Conservation (phyloP, 164 flowering plant genomes). For the Santalum album region DNA sequence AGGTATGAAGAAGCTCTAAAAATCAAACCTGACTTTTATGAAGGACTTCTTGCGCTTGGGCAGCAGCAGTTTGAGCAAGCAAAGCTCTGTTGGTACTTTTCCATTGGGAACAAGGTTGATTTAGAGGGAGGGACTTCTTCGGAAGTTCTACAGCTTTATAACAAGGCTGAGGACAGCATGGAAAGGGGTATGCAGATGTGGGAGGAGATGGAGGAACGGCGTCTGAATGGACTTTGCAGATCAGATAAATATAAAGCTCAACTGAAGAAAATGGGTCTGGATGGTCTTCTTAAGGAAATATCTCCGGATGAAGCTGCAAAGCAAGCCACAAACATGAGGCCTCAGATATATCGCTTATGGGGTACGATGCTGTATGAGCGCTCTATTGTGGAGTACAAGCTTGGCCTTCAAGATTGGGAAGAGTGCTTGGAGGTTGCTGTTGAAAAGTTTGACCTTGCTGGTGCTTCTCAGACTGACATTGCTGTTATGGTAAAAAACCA, state of each 20-base stretch:
- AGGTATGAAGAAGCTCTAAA: conserved; percentile 7
- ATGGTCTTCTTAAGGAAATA: neutral
- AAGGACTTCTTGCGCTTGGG: conserved; percentile 1
- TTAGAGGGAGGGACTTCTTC: neutral
- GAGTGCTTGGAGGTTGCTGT: conserved; percentile 4
- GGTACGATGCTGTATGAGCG: conserved; percentile 6
- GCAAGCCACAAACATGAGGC: conserved; percentile 6
- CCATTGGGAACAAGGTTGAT: conserved; percentile 2
- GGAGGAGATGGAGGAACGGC: conserved; percentile 9
- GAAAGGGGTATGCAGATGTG: conserved; percentile 6
- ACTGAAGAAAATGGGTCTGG: conserved; percentile 1
- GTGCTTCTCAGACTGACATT: conserved; percentile 3
- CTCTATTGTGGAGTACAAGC: conserved; percentile 3
- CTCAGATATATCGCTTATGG: conserved; percentile 3
- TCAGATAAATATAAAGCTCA: conserved; percentile 2
- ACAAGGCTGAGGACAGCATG: conserved; percentile 9
- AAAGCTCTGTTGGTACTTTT: conserved; percentile 5
- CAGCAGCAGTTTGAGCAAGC: conserved; percentile 7
- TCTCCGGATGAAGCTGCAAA: conserved; percentile 1
- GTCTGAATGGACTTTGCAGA: conserved; percentile 3
- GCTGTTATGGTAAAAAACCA: conserved; percentile 6
- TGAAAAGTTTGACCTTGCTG: conserved; percentile 7
- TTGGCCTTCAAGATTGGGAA: conserved; percentile 1
- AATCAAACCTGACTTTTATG: conserved; percentile 7
- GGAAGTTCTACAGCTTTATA: conserved; percentile 1